Evolutionary conservation across 805 yeast species (phyloP).

Genomic region (Brettanomyces custersianus): DNA sequence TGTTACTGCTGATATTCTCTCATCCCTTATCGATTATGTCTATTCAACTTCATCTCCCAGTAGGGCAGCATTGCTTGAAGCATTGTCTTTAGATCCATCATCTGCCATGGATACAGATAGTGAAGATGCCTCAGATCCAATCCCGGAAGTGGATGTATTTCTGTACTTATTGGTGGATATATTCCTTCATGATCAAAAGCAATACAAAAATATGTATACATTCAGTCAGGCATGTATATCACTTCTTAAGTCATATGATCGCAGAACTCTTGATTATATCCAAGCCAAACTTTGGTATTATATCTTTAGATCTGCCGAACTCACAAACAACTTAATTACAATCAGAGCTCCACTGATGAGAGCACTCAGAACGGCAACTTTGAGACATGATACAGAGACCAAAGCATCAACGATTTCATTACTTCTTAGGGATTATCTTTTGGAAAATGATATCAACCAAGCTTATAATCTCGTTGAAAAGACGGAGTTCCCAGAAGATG

Average conservation of each 20-base stretch:
- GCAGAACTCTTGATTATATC: slow-evolving; percentile 76
- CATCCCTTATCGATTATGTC: slow-evolving; percentile 41
- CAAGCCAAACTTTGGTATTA: slow-evolving; percentile 93
- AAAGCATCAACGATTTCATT: slow-evolving; percentile 82
- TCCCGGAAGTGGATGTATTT: slow-evolving; percentile 74
- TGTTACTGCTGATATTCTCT: slow-evolving; percentile 45
- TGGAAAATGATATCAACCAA: slow-evolving; percentile 71
- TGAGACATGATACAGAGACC: slow-evolving; percentile 89
- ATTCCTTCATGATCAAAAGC: slow-evolving; percentile 56
- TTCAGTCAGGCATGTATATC: slow-evolving; percentile 46
- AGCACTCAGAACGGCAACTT: slow-evolving; percentile 78
- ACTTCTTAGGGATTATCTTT: slow-evolving; percentile 69
- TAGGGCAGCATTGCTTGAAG: slow-evolving; percentile 31
- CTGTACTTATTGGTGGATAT: slow-evolving; percentile 73
- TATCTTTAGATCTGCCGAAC: slow-evolving; percentile 69
- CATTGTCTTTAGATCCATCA: slow-evolving; percentile 26
- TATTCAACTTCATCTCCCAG: slow-evolving; percentile 40
- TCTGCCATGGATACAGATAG: slow-evolving; percentile 24
- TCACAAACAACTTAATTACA: slow-evolving; percentile 40
- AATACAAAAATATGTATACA: slow-evolving; percentile 37
- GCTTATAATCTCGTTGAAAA: slow-evolving; percentile 88
- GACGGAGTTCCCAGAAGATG: slow-evolving; percentile 77
- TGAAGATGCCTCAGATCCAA: slow-evolving; percentile 13
- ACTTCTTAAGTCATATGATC: slow-evolving; percentile 57
- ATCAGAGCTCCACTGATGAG: slow-evolving; percentile 63